phyloP scores from a whole-genome alignment of 805 yeast genomes.

The Lipomyces oligophaga region DNA sequence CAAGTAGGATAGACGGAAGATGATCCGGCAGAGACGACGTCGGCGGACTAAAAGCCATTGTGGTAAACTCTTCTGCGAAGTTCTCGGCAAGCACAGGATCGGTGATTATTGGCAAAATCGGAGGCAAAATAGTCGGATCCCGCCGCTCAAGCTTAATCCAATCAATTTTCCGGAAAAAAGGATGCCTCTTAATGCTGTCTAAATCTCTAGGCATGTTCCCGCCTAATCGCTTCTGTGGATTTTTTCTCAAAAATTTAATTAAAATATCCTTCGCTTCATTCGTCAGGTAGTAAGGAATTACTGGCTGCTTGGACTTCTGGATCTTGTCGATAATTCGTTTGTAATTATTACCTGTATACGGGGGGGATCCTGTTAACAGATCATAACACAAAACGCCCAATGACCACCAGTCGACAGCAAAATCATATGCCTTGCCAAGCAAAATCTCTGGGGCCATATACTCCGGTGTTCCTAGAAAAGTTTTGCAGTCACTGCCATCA shows the following conservation, averaged over 20 bases:
- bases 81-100: constrained; percentile 82
- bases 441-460: constrained; percentile 89
- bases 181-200: constrained; percentile 54
- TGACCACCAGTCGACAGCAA: constrained; percentile 88
- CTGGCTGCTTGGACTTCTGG: constrained; percentile 55
- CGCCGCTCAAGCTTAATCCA: constrained; percentile 60
- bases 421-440: constrained; percentile 71
- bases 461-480: constrained; percentile 73
- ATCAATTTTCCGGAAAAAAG: constrained; percentile 71
- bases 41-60: constrained; percentile 43
- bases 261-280: constrained; percentile 76
- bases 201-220: constrained; percentile 48
- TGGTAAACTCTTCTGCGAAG: constrained; percentile 75
- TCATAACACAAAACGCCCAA: constrained; percentile 78
- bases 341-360: constrained; percentile 79
- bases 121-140: constrained; percentile 54
- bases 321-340: constrained; percentile 74
- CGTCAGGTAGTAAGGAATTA: constrained; percentile 70
- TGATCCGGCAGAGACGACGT: constrained; percentile 14
- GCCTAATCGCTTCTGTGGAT: constrained; percentile 62
- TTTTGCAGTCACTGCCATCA: constrained; percentile 45
- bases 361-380: constrained; percentile 80
- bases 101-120: constrained; percentile 77
- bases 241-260: constrained; percentile 60
- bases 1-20: not conserved